Evolutionary conservation across 75 land plant species (phyloP).

Genomic region (Selaginella moellendorffii): DNA sequence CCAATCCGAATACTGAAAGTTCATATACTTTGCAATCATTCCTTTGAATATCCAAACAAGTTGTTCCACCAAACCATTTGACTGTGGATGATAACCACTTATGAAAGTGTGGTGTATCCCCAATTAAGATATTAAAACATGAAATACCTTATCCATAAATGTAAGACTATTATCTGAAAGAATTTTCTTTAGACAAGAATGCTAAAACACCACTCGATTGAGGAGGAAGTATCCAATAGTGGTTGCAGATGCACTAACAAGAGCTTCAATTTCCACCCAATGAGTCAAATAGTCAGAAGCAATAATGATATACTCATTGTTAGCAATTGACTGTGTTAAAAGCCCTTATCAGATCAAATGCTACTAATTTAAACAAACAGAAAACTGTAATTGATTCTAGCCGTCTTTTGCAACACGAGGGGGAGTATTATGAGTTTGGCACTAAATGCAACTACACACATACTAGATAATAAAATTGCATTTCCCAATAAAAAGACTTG

Average conservation of each 20-base stretch:
- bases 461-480: background rate
- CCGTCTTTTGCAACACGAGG: background rate
- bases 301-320: background rate
- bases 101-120: constrained; percentile 1
- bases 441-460: background rate
- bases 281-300: background rate
- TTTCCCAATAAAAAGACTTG: background rate
- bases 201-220: background rate
- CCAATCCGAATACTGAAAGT: background rate
- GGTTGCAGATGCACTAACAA: background rate
- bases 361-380: background rate
- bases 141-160: background rate
- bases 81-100: background rate
- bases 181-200: background rate
- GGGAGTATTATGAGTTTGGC: background rate
- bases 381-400: background rate
- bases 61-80: background rate
- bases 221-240: background rate
- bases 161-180: background rate
- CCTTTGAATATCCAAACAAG: background rate
- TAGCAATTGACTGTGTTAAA: background rate
- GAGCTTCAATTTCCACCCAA: background rate
- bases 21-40: background rate
- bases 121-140: background rate
- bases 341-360: background rate